Percentiles rank a stretch among this genome's conserved stretches.
phyloP scores from a whole-genome alignment of 331 rosid species.

The Phaseolus coccineus region DNA sequence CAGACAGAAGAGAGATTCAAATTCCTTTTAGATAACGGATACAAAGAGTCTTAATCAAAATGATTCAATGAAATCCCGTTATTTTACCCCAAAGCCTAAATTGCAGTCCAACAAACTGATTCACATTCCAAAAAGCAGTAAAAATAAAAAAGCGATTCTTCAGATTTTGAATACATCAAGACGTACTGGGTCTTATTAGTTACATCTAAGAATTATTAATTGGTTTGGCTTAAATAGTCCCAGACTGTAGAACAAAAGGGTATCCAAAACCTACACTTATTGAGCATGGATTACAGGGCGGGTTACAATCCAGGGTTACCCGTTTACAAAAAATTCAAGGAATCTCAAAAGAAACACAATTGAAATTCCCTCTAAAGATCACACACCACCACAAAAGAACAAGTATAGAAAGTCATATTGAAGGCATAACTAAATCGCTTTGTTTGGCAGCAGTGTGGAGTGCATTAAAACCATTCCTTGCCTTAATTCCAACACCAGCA shows the following conservation, averaged over 20 bases:
- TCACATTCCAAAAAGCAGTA: not conserved
- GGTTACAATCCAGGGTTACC: not conserved
- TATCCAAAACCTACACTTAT: not conserved
- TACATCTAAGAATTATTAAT: not conserved
- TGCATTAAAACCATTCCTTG: conserved; percentile 93
- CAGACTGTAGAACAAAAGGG: not conserved
- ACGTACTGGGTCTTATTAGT: too few relatives aligned
- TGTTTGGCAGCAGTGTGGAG: conserved; percentile 98
- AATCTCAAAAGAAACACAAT: not conserved
- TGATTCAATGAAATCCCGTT: too few relatives aligned
- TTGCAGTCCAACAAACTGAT: not conserved
- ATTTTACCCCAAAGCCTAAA: not conserved
- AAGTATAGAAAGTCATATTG: not conserved
- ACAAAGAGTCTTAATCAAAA: not conserved
- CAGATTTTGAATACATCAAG: not conserved
- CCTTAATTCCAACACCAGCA: conserved; percentile 78
- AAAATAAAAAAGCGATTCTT: not conserved
- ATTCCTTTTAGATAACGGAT: not conserved
- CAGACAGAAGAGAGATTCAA: not conserved
- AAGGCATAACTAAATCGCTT: conserved; percentile 75
- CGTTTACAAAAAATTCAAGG: not conserved
- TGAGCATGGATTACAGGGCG: too few relatives aligned
- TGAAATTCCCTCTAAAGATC: conserved; percentile 14
- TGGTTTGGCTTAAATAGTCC: not conserved
- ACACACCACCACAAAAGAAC: conserved; percentile 4